Conservation (phyloP, 2,329 filamentous ascomycete species). For the Sporothrix brunneoviolacea region DNA sequence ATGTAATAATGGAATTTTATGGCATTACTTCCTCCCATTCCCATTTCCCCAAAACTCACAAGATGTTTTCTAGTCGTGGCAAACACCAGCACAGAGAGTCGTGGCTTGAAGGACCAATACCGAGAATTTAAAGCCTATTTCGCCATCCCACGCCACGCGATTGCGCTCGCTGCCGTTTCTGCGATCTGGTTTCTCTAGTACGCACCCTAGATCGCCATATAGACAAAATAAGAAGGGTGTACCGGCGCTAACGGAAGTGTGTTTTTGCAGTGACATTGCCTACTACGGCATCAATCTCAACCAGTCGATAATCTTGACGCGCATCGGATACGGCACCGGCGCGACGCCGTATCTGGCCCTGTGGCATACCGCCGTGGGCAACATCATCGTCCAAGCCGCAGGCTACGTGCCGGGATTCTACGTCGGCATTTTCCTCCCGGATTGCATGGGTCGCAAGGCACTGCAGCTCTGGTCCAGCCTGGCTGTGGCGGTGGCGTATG, state of each 20-base stretch:
- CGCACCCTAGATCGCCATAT: conserved; percentile 73
- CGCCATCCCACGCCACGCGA: too few relatives aligned
- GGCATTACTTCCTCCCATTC: too few relatives aligned
- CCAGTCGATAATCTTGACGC: conserved; percentile 61
- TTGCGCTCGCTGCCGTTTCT: too few relatives aligned
- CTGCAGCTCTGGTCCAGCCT: conserved; percentile 62
- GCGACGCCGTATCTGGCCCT: conserved; percentile 60
- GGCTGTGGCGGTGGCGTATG: conserved; percentile 55
- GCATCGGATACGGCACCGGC: conserved; percentile 64
- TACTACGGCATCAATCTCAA: conserved; percentile 71
- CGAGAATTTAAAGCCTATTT: too few relatives aligned
- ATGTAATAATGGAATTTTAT: too few relatives aligned
- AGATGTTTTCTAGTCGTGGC: too few relatives aligned
- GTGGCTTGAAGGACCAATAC: too few relatives aligned
- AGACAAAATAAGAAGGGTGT: too few relatives aligned
- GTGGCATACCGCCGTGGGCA: conserved; percentile 67
- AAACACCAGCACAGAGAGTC: too few relatives aligned
- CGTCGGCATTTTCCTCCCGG: conserved; percentile 65
- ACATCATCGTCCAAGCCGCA: conserved; percentile 69
- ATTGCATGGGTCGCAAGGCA: conserved; percentile 69
- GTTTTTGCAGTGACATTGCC: conserved; percentile 69
- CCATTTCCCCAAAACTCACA: too few relatives aligned
- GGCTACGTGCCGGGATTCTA: conserved; percentile 77
- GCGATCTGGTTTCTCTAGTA: too few relatives aligned
- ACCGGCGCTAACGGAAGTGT: too few relatives aligned